These are phyloP conservation scores for Sapria himalayana DNA, from an alignment of 345 rosid species.

Conservation along the genomic window DNA sequence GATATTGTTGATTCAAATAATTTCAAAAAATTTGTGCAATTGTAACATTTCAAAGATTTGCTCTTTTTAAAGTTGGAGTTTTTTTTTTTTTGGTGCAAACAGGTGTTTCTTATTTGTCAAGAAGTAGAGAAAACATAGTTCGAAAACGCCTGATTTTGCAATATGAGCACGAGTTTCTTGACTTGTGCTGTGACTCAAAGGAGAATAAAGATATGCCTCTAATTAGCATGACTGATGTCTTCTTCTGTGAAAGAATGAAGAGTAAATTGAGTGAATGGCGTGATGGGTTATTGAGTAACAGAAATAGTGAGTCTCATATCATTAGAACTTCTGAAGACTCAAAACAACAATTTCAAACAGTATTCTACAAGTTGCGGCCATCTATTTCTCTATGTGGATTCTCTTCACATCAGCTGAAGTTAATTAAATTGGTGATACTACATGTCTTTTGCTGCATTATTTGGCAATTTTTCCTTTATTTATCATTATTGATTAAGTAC, in stretches of 20 bases:
- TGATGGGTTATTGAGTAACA: slow-evolving; percentile 21
- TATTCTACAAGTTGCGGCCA: slow-evolving; percentile 53
- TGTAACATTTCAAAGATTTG: no score
- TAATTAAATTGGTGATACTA: slow-evolving; percentile 40
- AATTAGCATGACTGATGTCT: slow-evolving; percentile 32
- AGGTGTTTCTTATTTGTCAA: slow-evolving; percentile 90
- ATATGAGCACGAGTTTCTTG: slow-evolving; percentile 12
- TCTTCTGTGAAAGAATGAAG: slow-evolving; percentile 78
- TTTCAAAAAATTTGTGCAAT: no score
- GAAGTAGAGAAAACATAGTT: slow-evolving; percentile 50
- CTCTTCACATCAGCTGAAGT: slow-evolving; percentile 59
- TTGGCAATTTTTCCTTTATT: background rate
- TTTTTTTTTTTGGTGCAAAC: slow-evolving; percentile 2
- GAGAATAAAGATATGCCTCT: slow-evolving; percentile 19
- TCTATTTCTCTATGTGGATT: slow-evolving; percentile 48
- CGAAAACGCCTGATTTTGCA: slow-evolving; percentile 15
- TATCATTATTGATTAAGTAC: background rate
- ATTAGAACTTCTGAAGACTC: slow-evolving; percentile 10
- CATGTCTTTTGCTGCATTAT: background rate
- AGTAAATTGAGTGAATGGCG: slow-evolving; percentile 42
- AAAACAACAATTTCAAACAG: slow-evolving; percentile 24
- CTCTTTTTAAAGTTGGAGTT: no score
- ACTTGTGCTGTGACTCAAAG: slow-evolving; percentile 7
- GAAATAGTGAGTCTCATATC: slow-evolving; percentile 12
- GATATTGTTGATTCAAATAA: no score